phyloP scores from a whole-genome alignment of 345 rosid species.

The Citrus sp. region DNA sequence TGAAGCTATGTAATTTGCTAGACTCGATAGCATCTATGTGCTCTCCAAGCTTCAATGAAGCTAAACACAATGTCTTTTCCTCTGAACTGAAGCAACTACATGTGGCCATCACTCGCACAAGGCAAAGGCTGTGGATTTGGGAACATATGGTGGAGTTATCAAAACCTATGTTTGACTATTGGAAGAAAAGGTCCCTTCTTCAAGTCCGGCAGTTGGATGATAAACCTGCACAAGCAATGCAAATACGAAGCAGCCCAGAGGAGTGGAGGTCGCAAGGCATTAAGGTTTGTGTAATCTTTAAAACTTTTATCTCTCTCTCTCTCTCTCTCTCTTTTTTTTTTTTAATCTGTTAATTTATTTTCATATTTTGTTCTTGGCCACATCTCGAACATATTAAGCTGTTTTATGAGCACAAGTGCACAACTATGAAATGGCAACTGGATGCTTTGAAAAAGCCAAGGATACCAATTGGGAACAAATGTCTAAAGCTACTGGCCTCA shows the following conservation, averaged over 20 bases:
- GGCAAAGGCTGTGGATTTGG: slow-evolving; percentile 54
- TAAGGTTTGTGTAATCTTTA: slow-evolving; percentile 30
- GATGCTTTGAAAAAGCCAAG: too few relatives aligned
- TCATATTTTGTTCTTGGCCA: too few relatives aligned
- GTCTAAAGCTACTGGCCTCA: too few relatives aligned
- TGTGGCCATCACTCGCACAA: slow-evolving; percentile 52
- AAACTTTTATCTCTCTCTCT: too few relatives aligned
- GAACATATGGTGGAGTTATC: slow-evolving; percentile 37
- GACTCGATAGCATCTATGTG: slow-evolving; percentile 13
- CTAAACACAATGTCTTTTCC: slow-evolving; percentile 39
- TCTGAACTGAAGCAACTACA: slow-evolving; percentile 48
- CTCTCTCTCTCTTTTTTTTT: too few relatives aligned
- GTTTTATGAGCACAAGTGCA: too few relatives aligned
- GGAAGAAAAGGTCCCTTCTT: slow-evolving; percentile 35
- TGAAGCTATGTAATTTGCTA: slow-evolving; percentile 29
- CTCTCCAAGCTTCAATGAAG: slow-evolving; percentile 27
- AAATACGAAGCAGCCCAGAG: slow-evolving; percentile 40
- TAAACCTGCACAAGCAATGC: slow-evolving; percentile 36
- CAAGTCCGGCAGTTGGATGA: slow-evolving; percentile 34
- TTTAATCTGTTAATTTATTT: too few relatives aligned
- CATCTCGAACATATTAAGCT: too few relatives aligned
- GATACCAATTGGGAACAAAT: too few relatives aligned
- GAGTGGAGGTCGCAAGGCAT: slow-evolving; percentile 44
- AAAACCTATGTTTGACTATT: slow-evolving; percentile 31
- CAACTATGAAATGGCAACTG: too few relatives aligned